These are phyloP conservation scores for Candida tallmaniae DNA, from an alignment of 805 yeast genomes.

Conservation along the genomic window DNA sequence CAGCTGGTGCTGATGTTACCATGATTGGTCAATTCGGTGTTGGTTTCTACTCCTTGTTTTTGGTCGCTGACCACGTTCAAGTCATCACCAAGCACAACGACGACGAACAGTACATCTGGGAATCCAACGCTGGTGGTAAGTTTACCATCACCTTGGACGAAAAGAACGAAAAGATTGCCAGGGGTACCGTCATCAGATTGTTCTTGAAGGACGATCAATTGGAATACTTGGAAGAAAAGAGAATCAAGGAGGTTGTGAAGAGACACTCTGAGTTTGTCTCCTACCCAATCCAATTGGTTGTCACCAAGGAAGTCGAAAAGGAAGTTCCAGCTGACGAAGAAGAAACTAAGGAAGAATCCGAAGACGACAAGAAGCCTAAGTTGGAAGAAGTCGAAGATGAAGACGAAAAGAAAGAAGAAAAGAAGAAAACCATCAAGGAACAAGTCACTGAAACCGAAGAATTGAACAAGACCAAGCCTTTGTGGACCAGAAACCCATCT, in stretches of 20 bases:
- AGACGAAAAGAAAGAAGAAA: constrained; percentile 62
- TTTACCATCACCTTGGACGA: constrained; percentile 93
- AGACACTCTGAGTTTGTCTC: constrained; percentile 99
- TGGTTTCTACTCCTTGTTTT: constrained; percentile 98
- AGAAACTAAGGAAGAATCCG: constrained; percentile 37
- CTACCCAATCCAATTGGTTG: constrained; percentile 97
- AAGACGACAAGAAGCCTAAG: constrained; percentile 69
- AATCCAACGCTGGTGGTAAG: constrained; percentile 99
- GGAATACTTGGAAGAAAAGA: constrained; percentile 98
- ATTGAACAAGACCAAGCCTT: constrained; percentile 96
- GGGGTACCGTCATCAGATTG: constrained; percentile 95
- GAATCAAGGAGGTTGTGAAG: constrained; percentile 98
- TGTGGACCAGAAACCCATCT: constrained; percentile 99
- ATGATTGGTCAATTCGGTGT: constrained; percentile 99
- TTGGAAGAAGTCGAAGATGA: constrained; percentile 76
- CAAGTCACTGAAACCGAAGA: constrained; percentile 94
- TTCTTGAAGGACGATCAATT: constrained; percentile 98
- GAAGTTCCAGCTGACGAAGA: constrained; percentile 64
- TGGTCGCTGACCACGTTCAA: constrained; percentile 98
- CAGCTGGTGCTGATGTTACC: constrained; percentile 99
- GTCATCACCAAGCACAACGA: constrained; percentile 98
- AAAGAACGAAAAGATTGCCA: constrained; percentile 75
- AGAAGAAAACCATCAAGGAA: constrained; percentile 85
- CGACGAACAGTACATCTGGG: constrained; percentile 99
- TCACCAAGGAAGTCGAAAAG: constrained; percentile 98